Conservation (phyloP, 768 basidiomycete genomes). For the Lentinula edodes region DNA sequence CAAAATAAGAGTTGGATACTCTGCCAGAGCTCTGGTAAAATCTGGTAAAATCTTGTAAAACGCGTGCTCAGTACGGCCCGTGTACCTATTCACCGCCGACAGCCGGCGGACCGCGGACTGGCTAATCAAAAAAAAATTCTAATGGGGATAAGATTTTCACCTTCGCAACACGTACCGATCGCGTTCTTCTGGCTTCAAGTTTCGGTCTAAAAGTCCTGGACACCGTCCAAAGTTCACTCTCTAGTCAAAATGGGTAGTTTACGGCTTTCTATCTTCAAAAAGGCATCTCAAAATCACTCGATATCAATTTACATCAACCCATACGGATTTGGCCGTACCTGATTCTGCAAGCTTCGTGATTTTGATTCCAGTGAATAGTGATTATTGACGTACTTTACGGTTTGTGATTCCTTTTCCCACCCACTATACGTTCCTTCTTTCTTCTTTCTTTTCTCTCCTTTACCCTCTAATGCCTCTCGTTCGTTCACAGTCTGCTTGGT, state of each 20-base stretch:
- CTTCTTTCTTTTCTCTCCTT: neutral
- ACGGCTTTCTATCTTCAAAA: too few species aligned
- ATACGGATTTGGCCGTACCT: neutral
- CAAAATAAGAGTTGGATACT: too few species aligned
- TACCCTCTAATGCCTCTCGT: conserved; percentile 1
- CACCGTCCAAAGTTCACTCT: neutral
- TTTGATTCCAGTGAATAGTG: neutral
- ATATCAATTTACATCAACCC: neutral
- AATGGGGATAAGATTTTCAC: neutral
- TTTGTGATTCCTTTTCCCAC: conserved; percentile 2
- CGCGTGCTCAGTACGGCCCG: too few species aligned
- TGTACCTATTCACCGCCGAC: neutral
- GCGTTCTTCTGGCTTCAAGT: neutral
- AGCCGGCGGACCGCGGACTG: neutral
- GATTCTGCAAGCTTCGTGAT: neutral
- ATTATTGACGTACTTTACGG: neutral
- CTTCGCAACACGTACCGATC: neutral
- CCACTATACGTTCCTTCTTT: neutral
- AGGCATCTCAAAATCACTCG: too few species aligned
- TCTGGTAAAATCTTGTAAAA: too few species aligned
- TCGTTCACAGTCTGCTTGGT: conserved; percentile 2
- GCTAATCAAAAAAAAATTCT: neutral
- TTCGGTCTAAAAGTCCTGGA: neutral
- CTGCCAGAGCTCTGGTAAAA: too few species aligned
- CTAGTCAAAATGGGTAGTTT: too few species aligned